phyloP scores from a whole-genome alignment of 176 grass and related monocot genomes.

The Secale cereale region DNA sequence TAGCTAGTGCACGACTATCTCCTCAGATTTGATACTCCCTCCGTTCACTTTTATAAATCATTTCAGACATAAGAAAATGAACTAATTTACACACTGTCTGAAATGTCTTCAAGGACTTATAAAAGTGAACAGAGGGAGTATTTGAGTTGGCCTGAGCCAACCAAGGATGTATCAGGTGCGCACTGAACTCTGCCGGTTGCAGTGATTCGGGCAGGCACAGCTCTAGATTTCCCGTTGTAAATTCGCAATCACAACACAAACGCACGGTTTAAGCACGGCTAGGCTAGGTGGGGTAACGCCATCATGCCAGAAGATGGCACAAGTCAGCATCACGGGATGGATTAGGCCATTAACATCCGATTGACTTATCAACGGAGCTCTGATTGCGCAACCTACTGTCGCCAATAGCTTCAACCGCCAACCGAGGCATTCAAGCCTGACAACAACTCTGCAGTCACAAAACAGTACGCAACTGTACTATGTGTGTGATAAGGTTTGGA shows the following conservation, averaged over 20 bases:
- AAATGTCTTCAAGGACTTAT: no score
- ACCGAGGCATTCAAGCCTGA: neutral
- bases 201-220: neutral
- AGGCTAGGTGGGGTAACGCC: neutral
- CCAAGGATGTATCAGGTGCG: neutral
- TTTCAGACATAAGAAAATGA: no score
- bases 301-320: neutral
- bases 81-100: no score
- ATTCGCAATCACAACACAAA: neutral
- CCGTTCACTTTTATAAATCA: no score
- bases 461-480: neutral
- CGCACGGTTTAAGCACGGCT: neutral
- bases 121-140: no score
- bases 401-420: neutral
- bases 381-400: neutral
- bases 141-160: neutral
- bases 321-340: neutral
- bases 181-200: neutral
- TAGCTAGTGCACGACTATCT: neutral
- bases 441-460: neutral
- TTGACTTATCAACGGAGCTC: neutral
- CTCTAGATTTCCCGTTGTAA: neutral
- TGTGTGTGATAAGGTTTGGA: neutral
- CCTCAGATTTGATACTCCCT: neutral
- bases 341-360: neutral